Conservation (phyloP, 1,284 basidiomycete species). For the Dichomitus squalens region DNA sequence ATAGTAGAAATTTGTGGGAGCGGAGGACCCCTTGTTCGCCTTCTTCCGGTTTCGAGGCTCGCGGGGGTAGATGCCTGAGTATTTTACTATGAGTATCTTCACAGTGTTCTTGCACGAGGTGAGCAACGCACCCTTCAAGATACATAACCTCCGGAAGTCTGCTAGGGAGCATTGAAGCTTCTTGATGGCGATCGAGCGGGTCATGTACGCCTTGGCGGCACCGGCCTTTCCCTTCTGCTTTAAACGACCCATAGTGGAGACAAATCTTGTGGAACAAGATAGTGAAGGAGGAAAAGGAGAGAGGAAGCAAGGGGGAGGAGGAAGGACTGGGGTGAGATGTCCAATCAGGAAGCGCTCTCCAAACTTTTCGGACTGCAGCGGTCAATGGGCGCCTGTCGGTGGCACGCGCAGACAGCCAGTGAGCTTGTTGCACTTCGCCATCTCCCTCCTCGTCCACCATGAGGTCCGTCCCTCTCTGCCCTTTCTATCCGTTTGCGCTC, state of each 20-base stretch:
- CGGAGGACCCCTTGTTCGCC: slow-evolving; percentile 97
- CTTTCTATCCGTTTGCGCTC: neutral
- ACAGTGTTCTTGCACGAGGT: neutral
- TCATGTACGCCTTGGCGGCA: slow-evolving; percentile 94
- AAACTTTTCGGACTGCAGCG: slow-evolving; percentile 31
- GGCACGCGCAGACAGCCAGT: slow-evolving; percentile 12
- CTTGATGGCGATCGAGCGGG: slow-evolving; percentile 87
- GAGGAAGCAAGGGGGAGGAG: neutral
- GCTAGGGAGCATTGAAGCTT: slow-evolving; percentile 96
- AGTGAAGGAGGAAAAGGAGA: slow-evolving; percentile 7
- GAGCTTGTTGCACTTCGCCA: slow-evolving; percentile 14
- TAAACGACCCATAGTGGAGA: slow-evolving; percentile 78
- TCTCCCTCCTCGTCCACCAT: slow-evolving; percentile 28
- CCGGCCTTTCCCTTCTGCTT: slow-evolving; percentile 91
- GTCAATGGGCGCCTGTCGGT: slow-evolving; percentile 15
- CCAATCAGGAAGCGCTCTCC: slow-evolving; percentile 26
- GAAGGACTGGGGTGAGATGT: neutral
- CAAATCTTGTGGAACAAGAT: slow-evolving; percentile 9
- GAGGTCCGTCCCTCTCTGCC: slow-evolving; percentile 31
- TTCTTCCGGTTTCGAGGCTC: slow-evolving; percentile 92
- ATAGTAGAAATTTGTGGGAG: slow-evolving; percentile 98
- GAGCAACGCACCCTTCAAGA: slow-evolving; percentile 82
- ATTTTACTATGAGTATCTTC: slow-evolving; percentile 1
- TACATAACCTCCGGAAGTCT: slow-evolving; percentile 97
- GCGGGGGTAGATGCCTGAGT: slow-evolving; percentile 92